A percentile compares a stretch with the other conserved stretches of the same genome.
Conservation (phyloP, 2,329 filamentous ascomycete species). For the Calonectria montana region DNA sequence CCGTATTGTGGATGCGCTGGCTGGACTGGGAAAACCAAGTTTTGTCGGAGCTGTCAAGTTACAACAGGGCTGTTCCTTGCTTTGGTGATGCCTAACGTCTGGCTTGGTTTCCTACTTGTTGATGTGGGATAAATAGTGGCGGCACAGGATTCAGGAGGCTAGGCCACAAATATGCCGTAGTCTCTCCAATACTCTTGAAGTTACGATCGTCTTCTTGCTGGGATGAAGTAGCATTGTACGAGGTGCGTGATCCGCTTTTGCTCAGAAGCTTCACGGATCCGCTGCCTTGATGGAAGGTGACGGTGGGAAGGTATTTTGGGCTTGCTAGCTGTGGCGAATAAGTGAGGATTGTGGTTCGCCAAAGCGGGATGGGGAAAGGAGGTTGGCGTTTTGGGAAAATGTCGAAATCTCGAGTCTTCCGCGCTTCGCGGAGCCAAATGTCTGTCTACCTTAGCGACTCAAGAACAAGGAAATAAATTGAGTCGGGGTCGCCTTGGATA, state of each 20-base stretch:
- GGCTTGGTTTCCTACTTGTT: constrained; percentile 28
- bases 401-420: constrained; percentile 28
- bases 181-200: constrained; percentile 29
- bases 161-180: constrained; percentile 21
- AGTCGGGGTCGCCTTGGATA: constrained; percentile 31
- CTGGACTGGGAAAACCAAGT: constrained; percentile 28
- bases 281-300: constrained; percentile 16
- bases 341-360: constrained; percentile 8
- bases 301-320: constrained; percentile 14
- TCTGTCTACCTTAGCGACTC: constrained; percentile 30
- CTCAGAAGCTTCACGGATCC: constrained; percentile 28
- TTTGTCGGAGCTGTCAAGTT: constrained; percentile 31
- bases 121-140: constrained; percentile 31
- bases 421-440: constrained; percentile 23
- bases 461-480: constrained; percentile 26
- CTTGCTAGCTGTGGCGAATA: constrained; percentile 6
- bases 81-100: constrained; percentile 41
- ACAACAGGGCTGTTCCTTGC: constrained; percentile 45
- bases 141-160: constrained; percentile 17
- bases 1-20: constrained; percentile 27
- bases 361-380: neutral
- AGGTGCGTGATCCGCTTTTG: constrained; percentile 18
- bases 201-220: constrained; percentile 41
- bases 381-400: constrained; percentile 6
- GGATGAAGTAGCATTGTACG: constrained; percentile 29